A percentile compares a stretch with the other conserved stretches of the same genome.
These are phyloP conservation scores for Colletotrichum sp. DNA, from an alignment of 2,329 filamentous ascomycete genomes.

Conservation along the genomic window DNA sequence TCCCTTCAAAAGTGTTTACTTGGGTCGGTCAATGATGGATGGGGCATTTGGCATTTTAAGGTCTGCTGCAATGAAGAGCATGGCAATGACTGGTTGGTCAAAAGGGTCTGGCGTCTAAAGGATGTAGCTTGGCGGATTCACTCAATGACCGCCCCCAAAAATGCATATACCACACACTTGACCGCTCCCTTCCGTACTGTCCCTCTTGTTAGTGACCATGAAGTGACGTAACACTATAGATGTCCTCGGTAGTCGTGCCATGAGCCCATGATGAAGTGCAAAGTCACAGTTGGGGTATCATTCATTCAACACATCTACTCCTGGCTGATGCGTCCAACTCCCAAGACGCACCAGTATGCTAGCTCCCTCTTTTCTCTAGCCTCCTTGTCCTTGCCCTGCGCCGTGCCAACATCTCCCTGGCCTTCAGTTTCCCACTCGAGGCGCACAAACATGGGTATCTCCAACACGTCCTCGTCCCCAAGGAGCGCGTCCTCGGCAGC, in stretches of 20 bases:
- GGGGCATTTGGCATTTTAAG: constrained; percentile 12
- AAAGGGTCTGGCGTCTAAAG: constrained; percentile 56
- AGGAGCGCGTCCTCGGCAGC: constrained; percentile 40
- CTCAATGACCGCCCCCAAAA: constrained; percentile 42
- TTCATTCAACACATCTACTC: constrained; percentile 33
- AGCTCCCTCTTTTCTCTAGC: constrained; percentile 82
- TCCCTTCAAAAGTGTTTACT: neutral
- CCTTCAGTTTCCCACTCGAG: constrained; percentile 86
- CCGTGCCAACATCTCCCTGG: constrained; percentile 66
- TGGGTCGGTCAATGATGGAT: constrained; percentile 25
- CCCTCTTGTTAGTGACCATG: neutral
- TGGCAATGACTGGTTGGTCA: constrained; percentile 24
- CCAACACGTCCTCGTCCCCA: constrained; percentile 71
- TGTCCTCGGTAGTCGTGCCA: neutral
- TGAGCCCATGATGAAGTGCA: neutral
- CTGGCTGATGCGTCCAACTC: constrained; percentile 78
- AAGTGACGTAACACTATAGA: neutral
- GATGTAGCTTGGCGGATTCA: constrained; percentile 52
- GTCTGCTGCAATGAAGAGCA: constrained; percentile 19
- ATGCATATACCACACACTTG: constrained; percentile 38
- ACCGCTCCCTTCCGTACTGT: constrained; percentile 17
- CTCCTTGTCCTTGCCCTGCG: constrained; percentile 59
- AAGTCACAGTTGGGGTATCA: constrained; percentile 43
- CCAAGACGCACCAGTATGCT: constrained; percentile 95
- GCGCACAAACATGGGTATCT: constrained; percentile 93